phyloP scores from a whole-genome alignment of 208 protist genomes.

The Trypanosoma boissoni region DNA sequence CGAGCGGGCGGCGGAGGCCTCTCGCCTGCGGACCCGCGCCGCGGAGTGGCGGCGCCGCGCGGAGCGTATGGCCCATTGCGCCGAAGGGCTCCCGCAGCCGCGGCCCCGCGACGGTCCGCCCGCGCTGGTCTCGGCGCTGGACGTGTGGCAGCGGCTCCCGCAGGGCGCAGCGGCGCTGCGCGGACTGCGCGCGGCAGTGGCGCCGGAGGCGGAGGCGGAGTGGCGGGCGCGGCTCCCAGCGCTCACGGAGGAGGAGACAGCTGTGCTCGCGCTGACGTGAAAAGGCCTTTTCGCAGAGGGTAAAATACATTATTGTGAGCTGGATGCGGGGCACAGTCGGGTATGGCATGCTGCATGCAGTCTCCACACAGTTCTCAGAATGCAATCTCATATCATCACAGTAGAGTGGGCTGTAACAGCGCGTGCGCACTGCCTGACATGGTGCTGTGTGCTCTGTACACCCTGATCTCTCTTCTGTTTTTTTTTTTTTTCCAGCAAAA shows the following conservation, averaged over 20 bases:
- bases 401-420: too few relatives aligned
- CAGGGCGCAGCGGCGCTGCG: not conserved
- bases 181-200: not conserved
- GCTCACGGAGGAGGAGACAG: constrained; percentile 5
- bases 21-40: too few relatives aligned
- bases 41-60: not conserved
- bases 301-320: too few relatives aligned
- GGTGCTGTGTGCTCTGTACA: too few relatives aligned
- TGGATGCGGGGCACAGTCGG: too few relatives aligned
- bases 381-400: too few relatives aligned
- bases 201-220: not conserved
- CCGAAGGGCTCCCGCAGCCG: not conserved
- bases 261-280: constrained; percentile 1
- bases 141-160: constrained; percentile 1
- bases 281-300: not conserved
- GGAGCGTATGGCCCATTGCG: not conserved
- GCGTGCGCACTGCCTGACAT: too few relatives aligned
- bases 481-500: too few relatives aligned
- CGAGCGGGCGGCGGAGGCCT: not conserved
- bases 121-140: not conserved
- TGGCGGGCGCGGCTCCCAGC: not conserved
- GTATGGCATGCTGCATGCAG: too few relatives aligned
- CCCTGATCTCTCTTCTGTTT: too few relatives aligned
- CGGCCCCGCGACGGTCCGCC: not conserved
- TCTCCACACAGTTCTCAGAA: too few relatives aligned